phyloP scores from a whole-genome alignment of 345 rosid genomes.

The Lumnitzera racemosa region DNA sequence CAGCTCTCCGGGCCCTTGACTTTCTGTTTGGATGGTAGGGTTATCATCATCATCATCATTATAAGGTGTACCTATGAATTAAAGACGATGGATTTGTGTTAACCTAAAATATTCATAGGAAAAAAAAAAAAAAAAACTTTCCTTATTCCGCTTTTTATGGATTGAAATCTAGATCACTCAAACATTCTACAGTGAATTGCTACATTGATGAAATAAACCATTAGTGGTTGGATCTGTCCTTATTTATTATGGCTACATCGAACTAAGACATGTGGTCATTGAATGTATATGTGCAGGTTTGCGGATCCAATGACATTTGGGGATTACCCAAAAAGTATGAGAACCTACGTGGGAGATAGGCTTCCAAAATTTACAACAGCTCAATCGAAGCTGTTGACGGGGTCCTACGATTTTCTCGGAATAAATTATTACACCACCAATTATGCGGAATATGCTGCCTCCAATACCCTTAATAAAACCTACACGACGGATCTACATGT shows the following conservation, averaged over 20 bases:
- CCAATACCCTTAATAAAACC: constrained; percentile 10
- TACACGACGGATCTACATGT: constrained; percentile 22
- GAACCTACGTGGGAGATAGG: constrained; percentile 30
- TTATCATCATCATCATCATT: too few relatives aligned
- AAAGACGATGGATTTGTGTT: too few relatives aligned
- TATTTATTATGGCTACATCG: not conserved
- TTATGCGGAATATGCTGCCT: constrained; percentile 15
- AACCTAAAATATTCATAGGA: too few relatives aligned
- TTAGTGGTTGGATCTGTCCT: not conserved
- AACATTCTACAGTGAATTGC: not conserved
- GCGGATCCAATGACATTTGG: constrained; percentile 45
- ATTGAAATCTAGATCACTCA: not conserved
- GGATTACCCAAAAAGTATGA: constrained; percentile 54
- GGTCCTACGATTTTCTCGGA: constrained; percentile 52
- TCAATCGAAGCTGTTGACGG: constrained; percentile 32
- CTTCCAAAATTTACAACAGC: constrained; percentile 49
- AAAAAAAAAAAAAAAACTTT: not conserved
- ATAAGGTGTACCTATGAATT: too few relatives aligned
- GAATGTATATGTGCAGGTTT: constrained; percentile 21
- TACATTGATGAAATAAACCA: not conserved
- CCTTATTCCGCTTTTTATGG: not conserved
- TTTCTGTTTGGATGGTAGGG: constrained; percentile 18
- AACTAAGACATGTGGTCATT: not conserved
- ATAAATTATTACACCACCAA: constrained; percentile 50
- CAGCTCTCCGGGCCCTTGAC: constrained; percentile 8